phyloP scores from a whole-genome alignment of 768 basidiomycete species.

The Calocybe indica region DNA sequence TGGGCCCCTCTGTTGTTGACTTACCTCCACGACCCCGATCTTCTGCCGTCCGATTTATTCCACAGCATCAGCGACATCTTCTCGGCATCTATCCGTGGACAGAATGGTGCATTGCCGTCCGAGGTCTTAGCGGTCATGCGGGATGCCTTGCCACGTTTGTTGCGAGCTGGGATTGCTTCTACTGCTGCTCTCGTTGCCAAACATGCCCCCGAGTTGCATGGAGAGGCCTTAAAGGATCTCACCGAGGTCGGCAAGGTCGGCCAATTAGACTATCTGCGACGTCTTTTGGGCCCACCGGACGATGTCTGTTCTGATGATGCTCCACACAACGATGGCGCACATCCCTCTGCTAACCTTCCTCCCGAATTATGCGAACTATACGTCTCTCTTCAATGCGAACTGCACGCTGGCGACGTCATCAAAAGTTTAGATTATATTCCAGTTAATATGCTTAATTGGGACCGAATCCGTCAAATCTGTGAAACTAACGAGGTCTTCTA shows the following conservation, averaged over 20 bases:
- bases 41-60: constrained; percentile 58
- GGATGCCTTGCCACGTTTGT: constrained; percentile 56
- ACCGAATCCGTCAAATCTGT: constrained; percentile 53
- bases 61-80: constrained; percentile 61
- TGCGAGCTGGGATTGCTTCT: constrained; percentile 51
- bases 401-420: constrained; percentile 60
- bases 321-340: constrained; percentile 13
- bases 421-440: constrained; percentile 53
- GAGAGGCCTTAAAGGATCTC: constrained; percentile 49
- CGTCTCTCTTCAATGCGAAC: constrained; percentile 66
- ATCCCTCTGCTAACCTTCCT: constrained; percentile 42
- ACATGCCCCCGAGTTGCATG: constrained; percentile 62
- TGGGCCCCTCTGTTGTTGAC: constrained; percentile 75
- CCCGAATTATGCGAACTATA: constrained; percentile 51
- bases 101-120: constrained; percentile 45
- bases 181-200: constrained; percentile 74
- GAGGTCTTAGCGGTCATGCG: constrained; percentile 52
- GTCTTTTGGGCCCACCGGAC: constrained; percentile 54
- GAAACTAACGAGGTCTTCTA: constrained; percentile 63
- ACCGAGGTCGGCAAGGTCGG: constrained; percentile 37
- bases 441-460: constrained; percentile 47
- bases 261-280: constrained; percentile 73
- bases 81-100: constrained; percentile 32
- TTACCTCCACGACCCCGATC: constrained; percentile 67
- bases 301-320: constrained; percentile 35